Percentiles rank a stretch among this genome's conserved stretches.
These are phyloP conservation scores for Tagetes erecta DNA, from an alignment of 129 eudicot genomes.

Conservation along the genomic window DNA sequence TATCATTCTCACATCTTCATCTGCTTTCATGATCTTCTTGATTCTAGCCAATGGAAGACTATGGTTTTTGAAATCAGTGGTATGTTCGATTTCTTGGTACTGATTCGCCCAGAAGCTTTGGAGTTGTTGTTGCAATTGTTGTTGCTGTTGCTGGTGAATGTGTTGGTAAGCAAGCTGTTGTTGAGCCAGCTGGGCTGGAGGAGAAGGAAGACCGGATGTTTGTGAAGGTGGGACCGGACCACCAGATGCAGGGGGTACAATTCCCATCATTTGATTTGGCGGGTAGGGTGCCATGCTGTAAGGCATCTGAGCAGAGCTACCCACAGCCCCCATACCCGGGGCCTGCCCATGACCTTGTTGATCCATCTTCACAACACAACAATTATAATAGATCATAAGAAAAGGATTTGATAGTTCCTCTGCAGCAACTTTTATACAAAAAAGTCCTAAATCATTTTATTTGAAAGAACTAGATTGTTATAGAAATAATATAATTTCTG, in stretches of 20 bases:
- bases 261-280: conserved; percentile 74
- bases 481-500: neutral
- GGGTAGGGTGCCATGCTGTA: conserved; percentile 65
- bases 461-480: neutral
- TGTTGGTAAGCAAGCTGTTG: conserved; percentile 94
- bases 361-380: conserved; percentile 49
- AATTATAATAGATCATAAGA: neutral
- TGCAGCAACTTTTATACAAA: neutral
- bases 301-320: conserved; percentile 62
- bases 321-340: conserved; percentile 48
- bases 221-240: conserved; percentile 63
- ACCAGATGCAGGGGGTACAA: conserved; percentile 58
- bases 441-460: neutral
- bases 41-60: conserved; percentile 87
- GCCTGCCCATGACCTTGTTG: conserved; percentile 90
- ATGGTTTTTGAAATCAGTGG: conserved; percentile 86
- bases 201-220: conserved; percentile 57
- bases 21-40: conserved; percentile 95
- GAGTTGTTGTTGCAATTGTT: conserved; percentile 78
- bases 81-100: conserved; percentile 83
- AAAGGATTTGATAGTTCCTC: neutral
- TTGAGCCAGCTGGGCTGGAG: conserved; percentile 79
- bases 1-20: conserved; percentile 92
- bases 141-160: conserved; percentile 91
- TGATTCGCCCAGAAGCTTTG: conserved; percentile 83